Base-by-base conservation (phyloP, 2,329 filamentous ascomycete species). In the Hymenoscyphus linearis region DNA sequence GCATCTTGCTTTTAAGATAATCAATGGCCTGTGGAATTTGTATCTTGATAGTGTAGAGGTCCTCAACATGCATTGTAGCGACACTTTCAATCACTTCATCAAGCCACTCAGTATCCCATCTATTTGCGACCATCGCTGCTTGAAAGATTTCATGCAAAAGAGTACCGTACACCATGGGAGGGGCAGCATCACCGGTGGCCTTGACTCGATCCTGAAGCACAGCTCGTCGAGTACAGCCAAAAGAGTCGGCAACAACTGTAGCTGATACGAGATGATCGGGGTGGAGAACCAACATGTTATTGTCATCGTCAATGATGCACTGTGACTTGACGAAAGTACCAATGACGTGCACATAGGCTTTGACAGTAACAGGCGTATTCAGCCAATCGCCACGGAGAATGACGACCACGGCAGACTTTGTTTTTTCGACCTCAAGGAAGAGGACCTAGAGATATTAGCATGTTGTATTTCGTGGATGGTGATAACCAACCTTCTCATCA, bases 61-160 rank as follows among this genome's bases (percentile, higher is more conserved):
- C 91, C 74, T 98, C 93, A 10, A 96, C 81, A 72, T 97, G 91
- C 65, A 83, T 87, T 34, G 85, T 79, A n/a, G 92, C 81, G 36
- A 90, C 84, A 44, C 75, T 80, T 58, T 89, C 82, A 61, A 96
- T 90, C 18, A 89, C 77, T 0, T 79, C 75, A 35, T 80, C 78
- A 16, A 98, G 77, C 66, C 88, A 96, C 0, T 76, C 73, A 0
- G 82, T 76, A 64, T 90, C 88, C 91, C 95, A 99, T 63, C 82
- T 77, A 72, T 98, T 97, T 2, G 84, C 84, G 71, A 90, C 85
- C 70, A 99, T 77, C 1, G 93, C 92, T 71, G 93, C 88, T 73
- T 99, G 95, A 68, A 99, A 98, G 25, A 98, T 86, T 72, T 98
- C 93, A 73, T 99, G 95, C 14, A 99, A 82, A 61, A 99, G 88